Evolutionary conservation across 2,329 filamentous ascomycete genomes (phyloP).

Genomic region (Lasiodiplodia hormozganensis): DNA sequence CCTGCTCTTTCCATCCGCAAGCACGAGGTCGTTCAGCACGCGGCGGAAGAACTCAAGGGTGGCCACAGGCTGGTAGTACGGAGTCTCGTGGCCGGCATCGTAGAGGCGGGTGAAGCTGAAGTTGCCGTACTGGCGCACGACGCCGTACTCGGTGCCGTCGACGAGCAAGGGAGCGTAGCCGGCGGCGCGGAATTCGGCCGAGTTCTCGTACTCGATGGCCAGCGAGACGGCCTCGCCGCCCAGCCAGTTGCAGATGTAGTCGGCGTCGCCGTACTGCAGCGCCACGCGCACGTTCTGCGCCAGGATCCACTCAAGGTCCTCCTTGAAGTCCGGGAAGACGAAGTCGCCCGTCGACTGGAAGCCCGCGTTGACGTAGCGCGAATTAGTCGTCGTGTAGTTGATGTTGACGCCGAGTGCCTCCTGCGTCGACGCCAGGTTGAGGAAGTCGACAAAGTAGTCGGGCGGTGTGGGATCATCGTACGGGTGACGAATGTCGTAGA

Average conservation of each 20-base stretch:
- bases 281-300: constrained; percentile 47
- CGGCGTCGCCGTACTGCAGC: constrained; percentile 45
- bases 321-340: constrained; percentile 65
- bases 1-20: constrained; percentile 13
- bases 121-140: constrained; percentile 78
- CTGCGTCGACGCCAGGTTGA: constrained; percentile 66
- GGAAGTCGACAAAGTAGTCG: constrained; percentile 61
- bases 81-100: constrained; percentile 60
- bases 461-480: constrained; percentile 68
- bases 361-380: constrained; percentile 54
- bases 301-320: constrained; percentile 51
- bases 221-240: constrained; percentile 54
- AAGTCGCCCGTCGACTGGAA: constrained; percentile 62
- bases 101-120: constrained; percentile 60
- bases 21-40: constrained; percentile 1
- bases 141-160: constrained; percentile 66
- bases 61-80: constrained; percentile 34
- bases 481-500: constrained; percentile 60
- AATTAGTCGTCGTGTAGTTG: constrained; percentile 63
- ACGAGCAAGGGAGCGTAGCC: constrained; percentile 78
- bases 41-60: constrained; percentile 24
- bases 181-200: constrained; percentile 63
- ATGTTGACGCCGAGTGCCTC: constrained; percentile 67
- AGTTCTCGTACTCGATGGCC: constrained; percentile 34
- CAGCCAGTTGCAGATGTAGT: constrained; percentile 48